These are phyloP conservation scores for Colletotrichum caudatum DNA, from an alignment of 2,329 filamentous ascomycete genomes.

Conservation along the genomic window DNA sequence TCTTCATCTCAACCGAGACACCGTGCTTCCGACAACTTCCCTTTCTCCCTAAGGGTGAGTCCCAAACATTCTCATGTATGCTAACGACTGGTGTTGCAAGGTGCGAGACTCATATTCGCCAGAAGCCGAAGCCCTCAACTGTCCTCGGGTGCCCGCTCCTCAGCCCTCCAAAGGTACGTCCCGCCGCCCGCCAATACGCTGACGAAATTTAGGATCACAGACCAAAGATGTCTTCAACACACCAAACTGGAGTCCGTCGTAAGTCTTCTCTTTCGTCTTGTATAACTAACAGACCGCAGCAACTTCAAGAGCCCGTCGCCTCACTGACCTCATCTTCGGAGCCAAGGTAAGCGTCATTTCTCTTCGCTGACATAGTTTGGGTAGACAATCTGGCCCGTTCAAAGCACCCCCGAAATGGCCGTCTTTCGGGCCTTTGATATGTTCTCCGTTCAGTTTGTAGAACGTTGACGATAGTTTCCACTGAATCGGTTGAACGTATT, in stretches of 20 bases:
- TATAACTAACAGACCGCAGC: not conserved
- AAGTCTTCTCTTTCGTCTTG: not conserved
- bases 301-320: not conserved
- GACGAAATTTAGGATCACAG: not conserved
- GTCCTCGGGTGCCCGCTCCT: no score
- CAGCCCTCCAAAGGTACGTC: not conserved
- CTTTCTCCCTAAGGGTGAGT: not conserved
- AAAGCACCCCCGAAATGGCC: no score
- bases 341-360: not conserved
- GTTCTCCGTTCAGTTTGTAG: no score
- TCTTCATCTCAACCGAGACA: not conserved
- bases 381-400: not conserved
- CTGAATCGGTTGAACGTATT: no score
- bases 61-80: not conserved
- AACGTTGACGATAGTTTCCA: not conserved
- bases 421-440: no score
- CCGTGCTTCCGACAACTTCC: not conserved
- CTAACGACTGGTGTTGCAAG: not conserved
- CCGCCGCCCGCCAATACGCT: not conserved
- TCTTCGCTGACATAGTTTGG: not conserved
- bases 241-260: not conserved
- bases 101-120: not conserved
- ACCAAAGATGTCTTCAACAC: not conserved
- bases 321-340: not conserved
- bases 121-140: no score